Evolutionary conservation across 345 rosid species (phyloP), one percentile per base, ranked within the genome.

Genomic region (Chamaenerion angustifolium): DNA sequence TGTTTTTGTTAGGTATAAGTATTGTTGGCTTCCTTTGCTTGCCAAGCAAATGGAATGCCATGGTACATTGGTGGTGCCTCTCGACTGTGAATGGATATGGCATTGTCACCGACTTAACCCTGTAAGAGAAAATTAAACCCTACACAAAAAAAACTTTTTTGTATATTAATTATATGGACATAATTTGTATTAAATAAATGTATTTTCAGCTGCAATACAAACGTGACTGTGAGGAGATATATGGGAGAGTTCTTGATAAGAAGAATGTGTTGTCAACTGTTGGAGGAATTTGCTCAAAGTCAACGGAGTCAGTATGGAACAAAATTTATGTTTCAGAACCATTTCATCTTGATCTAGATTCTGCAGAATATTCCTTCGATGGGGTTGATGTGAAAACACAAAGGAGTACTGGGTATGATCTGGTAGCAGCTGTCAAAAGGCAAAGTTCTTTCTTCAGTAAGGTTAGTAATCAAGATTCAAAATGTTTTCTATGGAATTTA

Each of bases 141-240:
- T 21, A 21, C 4, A 21, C 4, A 48, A n/a, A n/a, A n/a, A n/a
- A n/a, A n/a, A n/a, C n/a, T n/a, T n/a, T n/a, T n/a, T n/a, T n/a
- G n/a, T n/a, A n/a, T n/a, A n/a, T n/a, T n/a, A n/a, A n/a, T n/a
- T 23, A 6, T 23, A 35, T 6, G 16, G 11, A 14, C 16, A 40
- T 11, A n/a, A 13, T 45, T 18, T 15, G 6, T 23, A 7, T 40
- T 40, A 44, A 48, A 63, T 35, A 37, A 55, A 57, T 62, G 43
- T 42, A 4, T 31, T 35, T 67, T 45, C 69, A 87, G 96, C 73
- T 92, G 45, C 75, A 59, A 16, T 92, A 92, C 65, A 84, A 82
- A 64, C 18, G 73, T 16, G 93, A 92, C 58, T 87, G 93, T 42
- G 77, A 68, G 75, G 69, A 78, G 43, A 74, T 83, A n/a, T 82